phyloP scores from a whole-genome alignment of 2,329 filamentous ascomycete species.

The Colletotrichum filicis region DNA sequence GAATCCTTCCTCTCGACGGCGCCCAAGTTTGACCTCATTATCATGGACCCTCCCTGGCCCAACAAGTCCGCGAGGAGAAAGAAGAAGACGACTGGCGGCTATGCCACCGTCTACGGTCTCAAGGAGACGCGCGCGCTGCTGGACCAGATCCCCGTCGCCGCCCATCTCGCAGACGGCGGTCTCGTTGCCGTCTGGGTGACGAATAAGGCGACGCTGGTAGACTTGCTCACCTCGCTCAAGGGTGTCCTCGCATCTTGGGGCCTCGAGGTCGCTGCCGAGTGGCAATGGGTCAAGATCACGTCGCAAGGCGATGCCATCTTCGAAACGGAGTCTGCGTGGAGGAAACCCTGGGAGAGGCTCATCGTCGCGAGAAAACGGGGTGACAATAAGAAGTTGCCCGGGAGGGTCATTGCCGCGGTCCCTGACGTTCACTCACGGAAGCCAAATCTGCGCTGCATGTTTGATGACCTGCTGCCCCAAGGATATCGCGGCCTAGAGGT shows the following conservation, averaged over 20 bases:
- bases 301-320: constrained; percentile 71
- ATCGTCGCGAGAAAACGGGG: constrained; percentile 66
- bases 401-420: constrained; percentile 74
- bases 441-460: constrained; percentile 73
- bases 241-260: constrained; percentile 76
- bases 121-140: constrained; percentile 62
- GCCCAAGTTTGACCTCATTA: constrained; percentile 72
- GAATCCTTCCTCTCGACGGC: constrained; percentile 53
- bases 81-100: constrained; percentile 64
- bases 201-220: constrained; percentile 71
- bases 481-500: constrained; percentile 75
- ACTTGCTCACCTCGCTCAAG: constrained; percentile 60
- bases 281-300: constrained; percentile 84
- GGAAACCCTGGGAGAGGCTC: constrained; percentile 82
- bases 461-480: constrained; percentile 63
- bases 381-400: constrained; percentile 40
- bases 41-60: constrained; percentile 85
- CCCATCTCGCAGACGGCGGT: constrained; percentile 62
- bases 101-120: constrained; percentile 58
- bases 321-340: constrained; percentile 68
- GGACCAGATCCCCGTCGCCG: constrained; percentile 65
- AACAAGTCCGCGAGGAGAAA: constrained; percentile 78
- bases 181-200: constrained; percentile 82
- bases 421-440: constrained; percentile 85
- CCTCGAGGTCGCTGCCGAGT: constrained; percentile 73